phyloP scores from a whole-genome alignment of 257 asterid genomes.

The Solanum dulcamara region DNA sequence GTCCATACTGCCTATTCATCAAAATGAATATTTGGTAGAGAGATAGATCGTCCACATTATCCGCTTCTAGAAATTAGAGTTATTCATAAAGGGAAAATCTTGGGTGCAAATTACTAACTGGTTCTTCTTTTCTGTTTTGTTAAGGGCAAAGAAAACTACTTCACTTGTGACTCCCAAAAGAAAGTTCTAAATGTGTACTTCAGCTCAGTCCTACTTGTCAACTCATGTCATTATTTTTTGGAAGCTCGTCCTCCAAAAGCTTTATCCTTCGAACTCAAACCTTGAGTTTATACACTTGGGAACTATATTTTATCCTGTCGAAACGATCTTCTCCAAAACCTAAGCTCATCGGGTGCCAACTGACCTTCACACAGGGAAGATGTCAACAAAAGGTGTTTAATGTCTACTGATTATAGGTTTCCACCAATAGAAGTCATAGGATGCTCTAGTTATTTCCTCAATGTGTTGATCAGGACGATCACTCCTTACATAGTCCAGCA shows the following conservation, averaged over 20 bases:
- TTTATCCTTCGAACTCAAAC: not conserved
- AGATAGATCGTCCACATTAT: not conserved
- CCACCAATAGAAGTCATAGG: not conserved
- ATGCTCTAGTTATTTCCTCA: not conserved
- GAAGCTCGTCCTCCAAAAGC: not conserved
- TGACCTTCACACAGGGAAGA: not conserved
- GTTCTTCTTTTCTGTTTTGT: not conserved
- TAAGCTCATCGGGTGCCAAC: not conserved
- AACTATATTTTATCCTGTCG: not conserved
- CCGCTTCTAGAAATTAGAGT: not conserved
- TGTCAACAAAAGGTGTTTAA: not conserved
- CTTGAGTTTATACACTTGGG: not conserved
- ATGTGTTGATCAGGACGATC: not conserved
- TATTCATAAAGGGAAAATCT: not conserved
- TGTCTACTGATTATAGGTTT: not conserved
- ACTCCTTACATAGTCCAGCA: not conserved
- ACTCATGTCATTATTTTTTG: not conserved
- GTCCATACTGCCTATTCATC: not conserved
- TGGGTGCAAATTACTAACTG: not conserved
- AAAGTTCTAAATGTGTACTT: not conserved
- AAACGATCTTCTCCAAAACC: not conserved
- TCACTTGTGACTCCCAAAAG: not conserved
- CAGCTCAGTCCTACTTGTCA: not conserved
- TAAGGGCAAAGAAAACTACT: not conserved
- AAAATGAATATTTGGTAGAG: not conserved